Base-by-base conservation (phyloP, 768 basidiomycete species). In the Psilocybe tampanensis region DNA sequence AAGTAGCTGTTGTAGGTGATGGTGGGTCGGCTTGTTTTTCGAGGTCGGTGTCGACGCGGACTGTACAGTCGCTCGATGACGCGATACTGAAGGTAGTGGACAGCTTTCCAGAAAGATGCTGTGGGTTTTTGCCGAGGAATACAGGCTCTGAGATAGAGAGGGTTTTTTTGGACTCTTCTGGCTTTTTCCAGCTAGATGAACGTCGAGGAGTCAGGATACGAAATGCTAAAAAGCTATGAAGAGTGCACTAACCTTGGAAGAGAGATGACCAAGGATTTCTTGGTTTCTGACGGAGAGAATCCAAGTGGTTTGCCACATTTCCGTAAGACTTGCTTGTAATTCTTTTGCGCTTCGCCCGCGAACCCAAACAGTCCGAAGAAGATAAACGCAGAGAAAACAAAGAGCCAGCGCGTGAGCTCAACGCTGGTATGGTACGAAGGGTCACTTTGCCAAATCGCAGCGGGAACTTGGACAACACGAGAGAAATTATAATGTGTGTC, bases 281-380 rank as follows among this genome's bases (percentile, higher is more conserved):
- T 43, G 6, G 42, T 43, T 8, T 43, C 13, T 8, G 19, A 43
- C 42, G 42, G 33, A 34, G 33, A 34, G 33, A 34, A 34, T 34
- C 33, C 33, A 8, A 34, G 33, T 8, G 33, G 33, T 34, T 34
- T 34, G 33, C 8, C 33, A 15, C 33, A 34, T 34, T 15, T 34
- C 33, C 33, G 15, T 7, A 34, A 43, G 13, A 43, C 19, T n/a
- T 8, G 42, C 42, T 43, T 43, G 42, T 43, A 43, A n/a, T 43
- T 43, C 45, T 70, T 70, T 44, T 70, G 60, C 0, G 82, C 78
- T 33, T 85, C 86, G 47, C 70, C 72, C 0, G 76, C 78, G 34
- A 81, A 79, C 1, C 76, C 79, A 61, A 87, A 88, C 68, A 86
- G 78, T 5, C 70, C 65, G 66, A 87, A 83, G 70, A 86, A 86